phyloP scores from a whole-genome alignment of 257 asterid genomes.

The Coffea eugenioides region DNA sequence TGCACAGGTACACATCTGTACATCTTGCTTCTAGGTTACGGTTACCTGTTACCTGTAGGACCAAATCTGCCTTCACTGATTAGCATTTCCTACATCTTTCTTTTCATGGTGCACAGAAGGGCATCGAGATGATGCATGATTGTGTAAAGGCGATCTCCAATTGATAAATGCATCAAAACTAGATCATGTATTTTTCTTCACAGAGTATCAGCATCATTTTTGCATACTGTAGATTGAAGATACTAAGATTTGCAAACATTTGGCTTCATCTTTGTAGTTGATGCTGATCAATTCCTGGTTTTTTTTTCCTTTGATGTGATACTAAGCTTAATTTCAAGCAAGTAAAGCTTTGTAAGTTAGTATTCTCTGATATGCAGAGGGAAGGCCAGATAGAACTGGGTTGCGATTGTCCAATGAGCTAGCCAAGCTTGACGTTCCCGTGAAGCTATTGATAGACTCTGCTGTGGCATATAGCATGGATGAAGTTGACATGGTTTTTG shows the following conservation, averaged over 20 bases:
- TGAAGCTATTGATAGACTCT: constrained; percentile 89
- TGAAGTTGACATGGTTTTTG: constrained; percentile 91
- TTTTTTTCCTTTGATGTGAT: neutral
- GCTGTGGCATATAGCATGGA: constrained; percentile 97
- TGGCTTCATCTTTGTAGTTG: neutral
- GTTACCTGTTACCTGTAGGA: neutral
- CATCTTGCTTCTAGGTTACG: neutral
- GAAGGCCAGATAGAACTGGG: constrained; percentile 91
- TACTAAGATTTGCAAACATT: neutral
- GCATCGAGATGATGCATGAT: neutral
- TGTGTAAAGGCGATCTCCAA: constrained; percentile 7
- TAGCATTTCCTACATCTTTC: neutral
- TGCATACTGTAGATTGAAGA: neutral
- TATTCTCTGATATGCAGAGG: constrained; percentile 59
- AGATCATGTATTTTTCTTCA: constrained; percentile 1
- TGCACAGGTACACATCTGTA: constrained; percentile 62
- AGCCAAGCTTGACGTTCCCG: constrained; percentile 85
- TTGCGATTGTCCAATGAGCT: constrained; percentile 77
- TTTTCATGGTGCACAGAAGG: neutral
- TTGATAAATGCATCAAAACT: neutral
- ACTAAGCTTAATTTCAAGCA: neutral
- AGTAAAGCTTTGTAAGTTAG: neutral
- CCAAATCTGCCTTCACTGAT: neutral
- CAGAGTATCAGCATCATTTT: neutral
- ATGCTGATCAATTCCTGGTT: neutral